Percentiles rank a stretch among this genome's conserved stretches.
These are phyloP conservation scores for Saccharomyces jurei DNA, from an alignment of 805 yeast species.

Conservation along the genomic window DNA sequence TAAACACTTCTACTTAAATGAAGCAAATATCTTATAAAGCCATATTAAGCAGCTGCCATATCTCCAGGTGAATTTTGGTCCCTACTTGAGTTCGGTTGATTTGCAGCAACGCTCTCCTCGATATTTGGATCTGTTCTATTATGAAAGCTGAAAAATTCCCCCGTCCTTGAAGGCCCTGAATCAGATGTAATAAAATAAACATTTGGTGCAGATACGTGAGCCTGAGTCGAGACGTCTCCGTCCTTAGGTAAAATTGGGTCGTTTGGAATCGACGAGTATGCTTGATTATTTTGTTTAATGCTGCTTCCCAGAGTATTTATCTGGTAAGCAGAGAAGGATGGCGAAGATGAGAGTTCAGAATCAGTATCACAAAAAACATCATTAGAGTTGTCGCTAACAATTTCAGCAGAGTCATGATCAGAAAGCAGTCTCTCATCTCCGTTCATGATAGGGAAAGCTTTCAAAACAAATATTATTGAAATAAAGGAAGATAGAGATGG, in stretches of 20 bases:
- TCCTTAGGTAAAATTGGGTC: not conserved
- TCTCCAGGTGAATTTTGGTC: not conserved
- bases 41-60: not conserved
- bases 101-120: not conserved
- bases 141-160: not conserved
- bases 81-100: not conserved
- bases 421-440: conserved; percentile 73
- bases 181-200: not conserved
- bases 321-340: not conserved
- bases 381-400: conserved; percentile 37
- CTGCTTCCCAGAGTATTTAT: not conserved
- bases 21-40: not conserved
- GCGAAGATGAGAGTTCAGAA: not conserved
- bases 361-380: not conserved
- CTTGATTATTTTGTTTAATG: not conserved
- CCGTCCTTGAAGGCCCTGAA: not conserved
- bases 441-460: conserved; percentile 71
- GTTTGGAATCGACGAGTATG: not conserved
- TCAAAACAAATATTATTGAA: conserved; percentile 65
- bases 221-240: not conserved
- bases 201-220: not conserved
- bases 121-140: not conserved
- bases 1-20: not conserved
- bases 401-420: conserved; percentile 87
- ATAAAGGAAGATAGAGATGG: conserved; percentile 72